phyloP scores from a whole-genome alignment of 345 rosid genomes.

The Populus deltoides region DNA sequence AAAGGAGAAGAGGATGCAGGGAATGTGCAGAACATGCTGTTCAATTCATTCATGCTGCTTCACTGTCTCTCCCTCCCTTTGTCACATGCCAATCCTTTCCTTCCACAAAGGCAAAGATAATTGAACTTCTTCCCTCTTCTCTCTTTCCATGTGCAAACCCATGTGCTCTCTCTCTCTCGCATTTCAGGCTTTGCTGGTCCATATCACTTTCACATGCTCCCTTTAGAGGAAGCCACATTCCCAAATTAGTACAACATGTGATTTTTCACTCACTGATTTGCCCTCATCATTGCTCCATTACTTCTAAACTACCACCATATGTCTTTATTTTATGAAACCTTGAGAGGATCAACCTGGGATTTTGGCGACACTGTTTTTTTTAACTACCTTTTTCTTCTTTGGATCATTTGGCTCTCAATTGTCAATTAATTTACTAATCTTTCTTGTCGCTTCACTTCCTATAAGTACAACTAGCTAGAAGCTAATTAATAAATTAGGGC shows the following conservation, averaged over 20 bases:
- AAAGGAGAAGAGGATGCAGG: constrained; percentile 29
- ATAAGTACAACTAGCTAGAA: neutral
- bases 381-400: neutral
- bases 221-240: constrained; percentile 37
- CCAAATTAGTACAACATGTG: neutral
- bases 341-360: neutral
- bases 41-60: constrained; percentile 38
- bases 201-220: constrained; percentile 63
- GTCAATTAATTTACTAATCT: neutral
- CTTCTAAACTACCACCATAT: too few relatives aligned
- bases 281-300: neutral
- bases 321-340: too few relatives aligned
- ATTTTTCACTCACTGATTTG: constrained; percentile 1
- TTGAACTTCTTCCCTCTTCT: neutral
- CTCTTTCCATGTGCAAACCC: constrained; percentile 8
- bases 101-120: neutral
- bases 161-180: constrained; percentile 12
- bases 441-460: neutral
- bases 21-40: constrained; percentile 69
- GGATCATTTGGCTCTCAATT: neutral
- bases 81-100: constrained; percentile 7
- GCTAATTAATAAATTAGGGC: neutral
- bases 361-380: neutral
- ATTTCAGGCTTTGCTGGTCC: constrained; percentile 49
- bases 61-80: constrained; percentile 38